Evolutionary conservation across 129 eudicot genomes (phyloP), one percentile per base, ranked within the genome.

Genomic region (Rutidosis leptorrhynchoides): DNA sequence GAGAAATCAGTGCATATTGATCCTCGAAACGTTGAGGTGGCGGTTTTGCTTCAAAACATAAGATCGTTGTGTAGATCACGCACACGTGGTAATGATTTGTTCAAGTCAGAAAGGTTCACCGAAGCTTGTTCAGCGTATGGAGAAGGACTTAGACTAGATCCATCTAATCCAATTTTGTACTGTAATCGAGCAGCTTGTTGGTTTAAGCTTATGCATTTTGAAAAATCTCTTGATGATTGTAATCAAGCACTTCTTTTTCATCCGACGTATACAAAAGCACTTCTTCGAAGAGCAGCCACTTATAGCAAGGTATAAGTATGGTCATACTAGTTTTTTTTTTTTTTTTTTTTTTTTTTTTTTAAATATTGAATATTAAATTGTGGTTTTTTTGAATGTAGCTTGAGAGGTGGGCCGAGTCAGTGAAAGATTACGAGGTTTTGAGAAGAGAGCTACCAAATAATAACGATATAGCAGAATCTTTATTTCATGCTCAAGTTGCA

Each of bases 121-220:
- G 97, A 94, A 80, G 99, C 99, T 40, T 94, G 90, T 67, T 63
- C 82, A 5, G 99, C 99, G 68, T 94, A 94, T 77, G 95, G 80
- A 49, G 99, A 94, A 69, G 99, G 99, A 65, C 85, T 94, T 1
- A 82, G 70, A 59, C 77, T 75, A 23, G 97, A 94, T 81, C 86
- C 95, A 24, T 72, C 81, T 30, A 94, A 80, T 72, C 80, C 99
- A 2, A 90, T 89, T 81, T 86, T 94, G 16, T 89, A 74, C 70
- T 84, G 93, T 82, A 94, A 94, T 57, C 79, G 99, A 63, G 99
- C 99, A 29, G 95, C 95, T 70, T 94, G 99, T 79, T 89, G 97
- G 93, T 84, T 67, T 78, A 94, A 80, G 75, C 97, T 94, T 29
- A 89, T 90, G 33, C 70, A 64, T 58, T 94, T 87, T 83, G 90